Base-by-base conservation (phyloP, 768 basidiomycete genomes). In the Termitomyces sp. region DNA sequence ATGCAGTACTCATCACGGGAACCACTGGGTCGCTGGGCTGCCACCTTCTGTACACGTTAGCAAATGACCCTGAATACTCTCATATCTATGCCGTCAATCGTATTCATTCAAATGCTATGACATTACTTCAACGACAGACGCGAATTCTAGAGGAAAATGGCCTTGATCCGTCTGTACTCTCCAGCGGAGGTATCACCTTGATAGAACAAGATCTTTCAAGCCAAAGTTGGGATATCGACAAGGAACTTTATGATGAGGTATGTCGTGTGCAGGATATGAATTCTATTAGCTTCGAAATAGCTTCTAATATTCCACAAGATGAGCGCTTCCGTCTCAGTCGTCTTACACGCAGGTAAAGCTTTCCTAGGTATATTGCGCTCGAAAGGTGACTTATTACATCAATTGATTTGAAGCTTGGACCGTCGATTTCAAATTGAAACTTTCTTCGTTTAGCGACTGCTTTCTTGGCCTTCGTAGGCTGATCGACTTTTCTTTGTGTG, bases 381-480 rank as follows among this genome's bases (percentile, higher is more conserved):
- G 8, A 34, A 50, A 40, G 12, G 25, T n/a, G 15, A 12, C 14
- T 4, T 32, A 7, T 38, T 52, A 20, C 37, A 40, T 42, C 10
- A 5, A 6, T 53, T 15, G 48, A 31, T 11, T 29, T 25, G 5
- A 14, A 69, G 79, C 81, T 29, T 83, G 82, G 83, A 73, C 73
- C 0, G 74, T 83, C 50, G 80, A 84, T 68, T 82, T 83, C 67
- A 79, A 78, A 40, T 69, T 81, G 0, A 70, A 73, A 15, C 68
- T 81, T 32, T 68, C 71, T 8, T 81, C 81, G 11, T 82, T 82
- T 54, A 78, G 80, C 49, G 65, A 74, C 8, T 75, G 76, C 60
- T 67, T 83, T 50, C 68, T 66, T 29, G 78, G 77, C 14, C 74
- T 76, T 1, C 69, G 78, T 37, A 75, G 76, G 66, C 67, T 81